These are phyloP conservation scores for Dactylonectria macrodidyma DNA, from an alignment of 2,329 filamentous ascomycete genomes.

Conservation along the genomic window DNA sequence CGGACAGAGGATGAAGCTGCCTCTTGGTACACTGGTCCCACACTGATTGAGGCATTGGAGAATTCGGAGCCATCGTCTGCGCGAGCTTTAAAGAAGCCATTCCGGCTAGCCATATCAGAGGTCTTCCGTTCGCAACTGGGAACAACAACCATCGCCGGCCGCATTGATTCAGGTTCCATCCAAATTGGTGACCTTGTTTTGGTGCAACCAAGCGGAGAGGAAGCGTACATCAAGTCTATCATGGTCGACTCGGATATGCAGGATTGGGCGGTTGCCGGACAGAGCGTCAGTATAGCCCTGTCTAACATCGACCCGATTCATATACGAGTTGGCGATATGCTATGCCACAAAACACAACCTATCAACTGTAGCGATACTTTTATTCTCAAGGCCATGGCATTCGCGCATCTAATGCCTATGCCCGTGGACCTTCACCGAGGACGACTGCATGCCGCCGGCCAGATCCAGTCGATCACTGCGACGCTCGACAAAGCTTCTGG, in stretches of 20 bases:
- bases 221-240: constrained; percentile 84
- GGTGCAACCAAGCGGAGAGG: constrained; percentile 86
- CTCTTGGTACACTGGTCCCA: constrained; percentile 86
- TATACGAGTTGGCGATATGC: constrained; percentile 85
- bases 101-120: constrained; percentile 90
- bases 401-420: constrained; percentile 92
- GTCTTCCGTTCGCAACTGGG: constrained; percentile 88
- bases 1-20: constrained; percentile 69
- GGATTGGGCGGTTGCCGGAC: constrained; percentile 94
- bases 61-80: constrained; percentile 78
- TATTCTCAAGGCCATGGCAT: constrained; percentile 87
- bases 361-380: constrained; percentile 82
- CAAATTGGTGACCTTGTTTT: constrained; percentile 88
- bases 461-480: constrained; percentile 79
- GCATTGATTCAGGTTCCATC: constrained; percentile 86
- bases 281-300: constrained; percentile 89
- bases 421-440: constrained; percentile 91
- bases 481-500: constrained; percentile 86
- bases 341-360: constrained; percentile 80
- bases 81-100: constrained; percentile 81
- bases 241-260: constrained; percentile 80
- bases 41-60: constrained; percentile 88
- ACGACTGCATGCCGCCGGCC: constrained; percentile 82
- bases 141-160: constrained; percentile 87
- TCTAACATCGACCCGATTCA: constrained; percentile 88